phyloP scores from a whole-genome alignment of 1,284 basidiomycete species.

The Trichosporon coremiiforme region DNA sequence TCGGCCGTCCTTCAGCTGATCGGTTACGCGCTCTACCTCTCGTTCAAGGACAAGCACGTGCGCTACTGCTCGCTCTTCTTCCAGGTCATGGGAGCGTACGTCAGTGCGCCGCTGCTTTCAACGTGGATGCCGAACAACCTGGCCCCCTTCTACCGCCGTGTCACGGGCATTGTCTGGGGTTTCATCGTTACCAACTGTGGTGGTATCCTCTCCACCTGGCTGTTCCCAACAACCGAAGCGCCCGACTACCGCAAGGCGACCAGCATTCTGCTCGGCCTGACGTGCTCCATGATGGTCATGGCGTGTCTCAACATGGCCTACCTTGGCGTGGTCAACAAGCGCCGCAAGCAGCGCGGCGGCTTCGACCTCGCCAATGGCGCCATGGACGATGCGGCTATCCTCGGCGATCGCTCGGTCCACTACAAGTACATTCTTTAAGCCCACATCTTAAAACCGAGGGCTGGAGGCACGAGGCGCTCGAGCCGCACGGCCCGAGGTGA shows the following conservation, averaged over 20 bases:
- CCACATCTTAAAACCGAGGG: not conserved
- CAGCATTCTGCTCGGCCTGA: conserved; percentile 32
- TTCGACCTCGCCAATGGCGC: conserved; percentile 11
- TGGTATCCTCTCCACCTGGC: conserved; percentile 64
- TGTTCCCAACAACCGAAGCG: conserved; percentile 58
- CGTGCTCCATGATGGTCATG: conserved; percentile 24
- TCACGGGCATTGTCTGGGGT: conserved; percentile 62
- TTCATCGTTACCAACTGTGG: conserved; percentile 63
- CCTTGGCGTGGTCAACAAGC: conserved; percentile 28
- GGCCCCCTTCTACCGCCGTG: conserved; percentile 62
- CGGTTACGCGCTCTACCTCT: conserved; percentile 50
- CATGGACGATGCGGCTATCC: conserved; percentile 5
- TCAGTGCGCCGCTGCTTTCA: conserved; percentile 40
- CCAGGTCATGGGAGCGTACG: conserved; percentile 51
- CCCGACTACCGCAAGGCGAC: conserved; percentile 58
- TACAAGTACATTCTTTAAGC: conserved; percentile 22
- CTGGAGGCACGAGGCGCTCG: not conserved
- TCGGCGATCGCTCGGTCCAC: conserved; percentile 23
- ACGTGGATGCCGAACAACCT: conserved; percentile 62
- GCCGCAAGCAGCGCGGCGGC: conserved; percentile 2
- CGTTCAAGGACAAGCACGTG: conserved; percentile 36
- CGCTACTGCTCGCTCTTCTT: conserved; percentile 52
- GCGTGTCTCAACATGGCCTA: conserved; percentile 32
- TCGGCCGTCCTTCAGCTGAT: conserved; percentile 38
- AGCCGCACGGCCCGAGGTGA: no score